Evolutionary conservation across 2,329 filamentous ascomycete species (phyloP), one percentile per base, ranked within the genome.

Genomic region (Alternaria solani): DNA sequence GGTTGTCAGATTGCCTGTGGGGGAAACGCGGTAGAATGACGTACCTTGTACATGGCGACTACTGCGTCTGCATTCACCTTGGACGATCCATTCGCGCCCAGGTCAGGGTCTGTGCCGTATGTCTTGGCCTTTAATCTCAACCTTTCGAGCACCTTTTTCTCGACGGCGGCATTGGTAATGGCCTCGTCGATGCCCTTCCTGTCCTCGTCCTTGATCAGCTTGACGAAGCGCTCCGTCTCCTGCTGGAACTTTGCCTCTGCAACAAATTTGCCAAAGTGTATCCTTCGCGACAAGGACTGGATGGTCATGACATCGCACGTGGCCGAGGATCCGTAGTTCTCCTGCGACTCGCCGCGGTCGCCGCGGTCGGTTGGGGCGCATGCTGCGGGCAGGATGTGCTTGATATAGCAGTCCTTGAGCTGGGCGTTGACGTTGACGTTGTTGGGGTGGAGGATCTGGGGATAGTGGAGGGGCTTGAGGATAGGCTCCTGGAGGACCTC

Each of bases 221-320:
- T 84, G 6, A 91, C 94, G 77, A 94, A 99, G 64, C 83, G 86
- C 70, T 94, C 92, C 30, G 88, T 86, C 69, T 98, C 92, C 47
- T 91, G 89, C 70, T 87, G 87, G 81, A 97, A 99, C 82, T 99
- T 99, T 61, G 90, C 89, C 84, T 99, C 95, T 43, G 95, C 95
- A 8, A 99, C 95, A 74, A 98, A 98, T 82, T 98, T 99, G 69
- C 95, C 95, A 81, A 97, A 99, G 80, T 99, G 95, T 69, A 99
- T 95, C 56, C 95, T 86, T 42, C 94, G 87, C 39, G 92, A 96
- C 47, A 99, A 82, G 4, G 95, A 91, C 82, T 99, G 95, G 65
- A 99, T 83, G 72, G 91, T 94, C 54, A 88, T 86, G 62, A 99
- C 95, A 80, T 99, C 95, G 76, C 91, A 93, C 1, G 93, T 96